phyloP scores from a whole-genome alignment of 2,329 filamentous ascomycete species.

The Alternaria hordeiaustralica region DNA sequence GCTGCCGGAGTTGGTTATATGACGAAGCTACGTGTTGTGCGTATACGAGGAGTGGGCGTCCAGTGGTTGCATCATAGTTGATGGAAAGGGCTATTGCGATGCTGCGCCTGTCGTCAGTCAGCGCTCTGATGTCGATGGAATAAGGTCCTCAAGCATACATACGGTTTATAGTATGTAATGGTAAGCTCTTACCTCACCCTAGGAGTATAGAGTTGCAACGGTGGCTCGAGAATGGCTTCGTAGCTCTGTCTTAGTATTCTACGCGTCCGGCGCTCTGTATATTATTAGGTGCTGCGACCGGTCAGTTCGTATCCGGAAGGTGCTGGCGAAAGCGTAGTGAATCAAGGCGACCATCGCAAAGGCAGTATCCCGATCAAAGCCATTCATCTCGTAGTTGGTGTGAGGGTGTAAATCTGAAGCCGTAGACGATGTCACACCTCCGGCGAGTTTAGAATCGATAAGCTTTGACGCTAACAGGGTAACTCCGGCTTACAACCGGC shows the following conservation, averaged over 20 bases:
- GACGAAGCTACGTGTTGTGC: neutral
- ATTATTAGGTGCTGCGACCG: neutral
- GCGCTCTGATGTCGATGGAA: neutral
- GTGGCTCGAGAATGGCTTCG: neutral
- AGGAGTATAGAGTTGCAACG: neutral
- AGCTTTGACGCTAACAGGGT: neutral
- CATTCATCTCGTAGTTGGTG: neutral
- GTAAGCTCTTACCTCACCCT: neutral
- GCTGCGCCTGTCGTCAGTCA: neutral
- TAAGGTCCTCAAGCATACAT: neutral
- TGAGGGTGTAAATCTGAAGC: neutral
- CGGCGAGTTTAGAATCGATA: conserved; percentile 1
- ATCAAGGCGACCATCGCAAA: neutral
- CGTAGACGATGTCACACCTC: neutral
- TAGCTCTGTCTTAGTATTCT: neutral
- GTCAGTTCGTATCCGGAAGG: neutral
- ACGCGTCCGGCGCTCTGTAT: neutral
- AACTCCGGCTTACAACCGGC: neutral
- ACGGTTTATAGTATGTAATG: neutral
- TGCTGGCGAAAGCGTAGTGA: neutral
- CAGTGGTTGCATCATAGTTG: neutral
- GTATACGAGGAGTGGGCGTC: neutral
- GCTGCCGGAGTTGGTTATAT: neutral
- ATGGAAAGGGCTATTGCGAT: neutral
- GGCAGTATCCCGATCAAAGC: neutral